Percentiles rank a stretch among this genome's conserved stretches.
These are phyloP conservation scores for Talaromyces sp. DNA, from an alignment of 2,329 filamentous ascomycete genomes.

Conservation along the genomic window DNA sequence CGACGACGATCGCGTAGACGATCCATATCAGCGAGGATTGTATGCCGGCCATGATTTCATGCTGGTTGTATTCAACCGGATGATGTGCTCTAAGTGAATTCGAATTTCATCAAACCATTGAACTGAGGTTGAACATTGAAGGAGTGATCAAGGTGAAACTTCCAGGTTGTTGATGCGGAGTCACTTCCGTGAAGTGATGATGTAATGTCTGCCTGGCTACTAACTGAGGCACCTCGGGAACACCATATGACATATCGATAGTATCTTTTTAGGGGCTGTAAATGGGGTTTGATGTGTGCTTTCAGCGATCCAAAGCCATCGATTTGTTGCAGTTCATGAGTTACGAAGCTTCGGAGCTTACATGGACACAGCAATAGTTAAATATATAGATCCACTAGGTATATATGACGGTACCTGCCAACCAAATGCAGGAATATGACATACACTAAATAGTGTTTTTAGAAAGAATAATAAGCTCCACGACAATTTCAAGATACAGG, in stretches of 20 bases:
- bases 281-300: too few relatives aligned
- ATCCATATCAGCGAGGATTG: slow-evolving; percentile 94
- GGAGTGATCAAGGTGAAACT: not conserved
- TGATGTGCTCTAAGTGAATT: not conserved
- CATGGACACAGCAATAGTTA: not conserved
- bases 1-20: slow-evolving; percentile 79
- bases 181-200: not conserved
- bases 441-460: not conserved
- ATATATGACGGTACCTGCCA: not conserved
- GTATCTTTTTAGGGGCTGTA: too few relatives aligned
- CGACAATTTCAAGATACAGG: not conserved
- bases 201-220: not conserved
- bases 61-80: not conserved
- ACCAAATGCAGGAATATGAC: not conserved
- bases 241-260: not conserved
- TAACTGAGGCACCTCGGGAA: not conserved
- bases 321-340: not conserved
- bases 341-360: not conserved
- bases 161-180: not conserved
- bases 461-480: not conserved
- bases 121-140: not conserved
- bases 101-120: not conserved
- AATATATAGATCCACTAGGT: too few relatives aligned
- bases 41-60: slow-evolving; percentile 54
- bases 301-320: not conserved